These are phyloP conservation scores for Lenwebbia sp. DNA, from an alignment of 345 rosid genomes.

Conservation along the genomic window DNA sequence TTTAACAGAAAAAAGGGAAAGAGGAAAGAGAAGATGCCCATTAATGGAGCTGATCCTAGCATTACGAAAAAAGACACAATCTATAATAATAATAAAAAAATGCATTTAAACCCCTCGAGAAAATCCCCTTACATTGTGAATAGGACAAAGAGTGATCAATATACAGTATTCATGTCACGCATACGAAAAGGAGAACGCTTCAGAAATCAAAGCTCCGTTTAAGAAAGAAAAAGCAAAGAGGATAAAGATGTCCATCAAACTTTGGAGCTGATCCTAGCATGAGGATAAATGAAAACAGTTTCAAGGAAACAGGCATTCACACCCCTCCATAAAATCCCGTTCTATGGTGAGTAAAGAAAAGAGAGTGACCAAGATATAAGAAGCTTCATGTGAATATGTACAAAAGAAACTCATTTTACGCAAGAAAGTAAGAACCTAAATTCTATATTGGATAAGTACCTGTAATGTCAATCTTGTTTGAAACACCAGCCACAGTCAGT, in stretches of 20 bases:
- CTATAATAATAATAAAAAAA: too few relatives aligned
- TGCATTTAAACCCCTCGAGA: not conserved
- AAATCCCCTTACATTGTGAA: not conserved
- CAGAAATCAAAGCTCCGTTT: not conserved
- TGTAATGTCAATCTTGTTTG: conserved; percentile 86
- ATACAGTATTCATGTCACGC: not conserved
- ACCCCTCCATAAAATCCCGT: not conserved
- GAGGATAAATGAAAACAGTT: not conserved
- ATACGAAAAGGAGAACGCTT: not conserved
- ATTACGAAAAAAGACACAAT: not conserved
- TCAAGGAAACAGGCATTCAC: not conserved
- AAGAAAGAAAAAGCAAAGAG: not conserved
- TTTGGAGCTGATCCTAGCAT: not conserved
- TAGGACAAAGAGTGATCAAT: not conserved
- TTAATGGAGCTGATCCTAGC: not conserved
- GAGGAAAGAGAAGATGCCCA: not conserved
- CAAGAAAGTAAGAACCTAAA: not conserved
- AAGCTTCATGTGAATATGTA: not conserved
- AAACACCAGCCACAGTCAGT: conserved; percentile 67
- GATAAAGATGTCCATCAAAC: not conserved
- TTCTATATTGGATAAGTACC: conserved; percentile 22
- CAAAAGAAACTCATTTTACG: not conserved
- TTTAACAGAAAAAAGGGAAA: not conserved
- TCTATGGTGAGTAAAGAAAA: not conserved
- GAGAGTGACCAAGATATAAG: not conserved